A percentile compares a stretch with the other conserved stretches of the same genome.
Conservation (phyloP, 2,329 filamentous ascomycete species). For the Sporothrix euskadiensis region DNA sequence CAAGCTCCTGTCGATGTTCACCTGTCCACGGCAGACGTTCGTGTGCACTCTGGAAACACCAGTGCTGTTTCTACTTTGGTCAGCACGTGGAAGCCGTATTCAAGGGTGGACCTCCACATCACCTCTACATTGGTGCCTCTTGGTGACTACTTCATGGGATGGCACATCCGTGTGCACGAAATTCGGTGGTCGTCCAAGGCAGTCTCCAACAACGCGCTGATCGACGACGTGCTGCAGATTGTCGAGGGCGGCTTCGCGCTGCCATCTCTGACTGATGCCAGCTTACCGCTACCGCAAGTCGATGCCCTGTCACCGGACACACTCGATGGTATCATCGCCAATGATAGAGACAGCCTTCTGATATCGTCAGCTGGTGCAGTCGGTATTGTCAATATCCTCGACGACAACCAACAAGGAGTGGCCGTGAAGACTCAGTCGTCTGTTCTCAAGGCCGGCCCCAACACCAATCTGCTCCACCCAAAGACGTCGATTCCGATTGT, state of each 20-base stretch:
- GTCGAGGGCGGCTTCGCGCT: conserved; percentile 17
- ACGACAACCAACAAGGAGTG: not conserved
- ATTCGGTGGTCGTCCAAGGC: not conserved
- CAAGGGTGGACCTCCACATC: not conserved
- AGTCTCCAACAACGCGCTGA: not conserved
- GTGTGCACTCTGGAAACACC: not conserved
- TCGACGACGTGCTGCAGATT: not conserved
- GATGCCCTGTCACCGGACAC: not conserved
- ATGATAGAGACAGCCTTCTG: not conserved
- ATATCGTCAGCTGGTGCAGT: conserved; percentile 10
- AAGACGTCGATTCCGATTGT: conserved; percentile 16
- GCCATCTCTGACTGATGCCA: not conserved
- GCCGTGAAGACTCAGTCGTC: not conserved
- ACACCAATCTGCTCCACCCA: conserved; percentile 13
- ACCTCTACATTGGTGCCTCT: not conserved
- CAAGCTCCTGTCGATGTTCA: not conserved
- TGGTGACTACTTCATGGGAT: not conserved
- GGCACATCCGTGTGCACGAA: conserved; percentile 11
- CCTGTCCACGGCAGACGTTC: not conserved
- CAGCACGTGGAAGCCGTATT: conserved; percentile 3
- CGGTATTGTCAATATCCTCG: not conserved
- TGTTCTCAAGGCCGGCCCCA: not conserved
- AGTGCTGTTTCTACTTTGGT: not conserved
- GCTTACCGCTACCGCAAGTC: not conserved
- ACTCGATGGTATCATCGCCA: not conserved